phyloP scores from a whole-genome alignment of 805 yeast species.

The Teunomyces stri region DNA sequence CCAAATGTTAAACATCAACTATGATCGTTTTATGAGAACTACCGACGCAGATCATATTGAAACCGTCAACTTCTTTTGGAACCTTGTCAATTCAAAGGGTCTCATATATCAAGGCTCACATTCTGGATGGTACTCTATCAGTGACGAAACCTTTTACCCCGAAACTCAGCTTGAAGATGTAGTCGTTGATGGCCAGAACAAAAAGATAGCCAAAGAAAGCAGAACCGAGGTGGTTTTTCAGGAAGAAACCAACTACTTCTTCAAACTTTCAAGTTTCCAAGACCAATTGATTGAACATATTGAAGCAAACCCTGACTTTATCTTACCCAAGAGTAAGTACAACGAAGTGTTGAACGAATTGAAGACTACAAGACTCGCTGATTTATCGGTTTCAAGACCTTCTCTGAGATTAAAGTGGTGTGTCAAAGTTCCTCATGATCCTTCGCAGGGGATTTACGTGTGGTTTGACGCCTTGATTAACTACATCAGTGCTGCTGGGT shows the following conservation, averaged over 20 bases:
- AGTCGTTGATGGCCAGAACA: slow-evolving; percentile 24
- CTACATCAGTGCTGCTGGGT: slow-evolving; percentile 73
- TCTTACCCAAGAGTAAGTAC: slow-evolving; percentile 63
- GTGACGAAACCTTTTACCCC: slow-evolving; percentile 93
- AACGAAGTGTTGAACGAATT: slow-evolving; percentile 58
- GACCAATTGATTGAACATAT: slow-evolving; percentile 49
- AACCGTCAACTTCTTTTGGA: slow-evolving; percentile 74
- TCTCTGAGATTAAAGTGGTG: slow-evolving; percentile 81
- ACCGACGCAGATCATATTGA: slow-evolving; percentile 76
- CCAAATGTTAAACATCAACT: slow-evolving; percentile 49
- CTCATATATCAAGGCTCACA: slow-evolving; percentile 80
- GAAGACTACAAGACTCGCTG: slow-evolving; percentile 46
- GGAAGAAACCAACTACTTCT: slow-evolving; percentile 84
- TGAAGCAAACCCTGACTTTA: slow-evolving; percentile 51
- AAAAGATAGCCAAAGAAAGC: slow-evolving; percentile 60
- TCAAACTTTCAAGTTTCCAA: slow-evolving; percentile 64
- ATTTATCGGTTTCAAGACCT: slow-evolving; percentile 88
- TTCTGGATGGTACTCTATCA: slow-evolving; percentile 90
- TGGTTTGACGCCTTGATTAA: slow-evolving; percentile 96
- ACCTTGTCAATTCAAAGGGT: slow-evolving; percentile 52
- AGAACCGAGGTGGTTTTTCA: slow-evolving; percentile 73
- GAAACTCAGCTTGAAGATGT: slow-evolving; percentile 62
- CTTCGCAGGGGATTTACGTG: slow-evolving; percentile 79
- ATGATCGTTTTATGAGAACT: slow-evolving; percentile 83
- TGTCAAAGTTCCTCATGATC: slow-evolving; percentile 79